Base-by-base conservation (phyloP, 1,284 basidiomycete species). In the Leccinum insolens region DNA sequence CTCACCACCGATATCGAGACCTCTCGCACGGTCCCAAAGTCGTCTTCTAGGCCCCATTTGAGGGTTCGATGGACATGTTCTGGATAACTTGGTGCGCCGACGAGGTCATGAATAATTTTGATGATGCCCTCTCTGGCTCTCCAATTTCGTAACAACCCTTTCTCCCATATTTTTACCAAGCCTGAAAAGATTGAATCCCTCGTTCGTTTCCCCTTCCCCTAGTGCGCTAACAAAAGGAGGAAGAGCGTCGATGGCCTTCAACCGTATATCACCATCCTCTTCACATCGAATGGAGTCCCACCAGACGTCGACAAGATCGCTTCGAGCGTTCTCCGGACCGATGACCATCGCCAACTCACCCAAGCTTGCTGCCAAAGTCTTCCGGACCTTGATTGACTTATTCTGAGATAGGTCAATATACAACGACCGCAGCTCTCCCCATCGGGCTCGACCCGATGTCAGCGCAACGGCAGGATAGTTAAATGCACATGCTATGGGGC, bases 401-500 rank as follows among this genome's bases (percentile, higher is more conserved):
- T 88, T 85, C 25, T 84, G 81, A 2, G 89, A 85, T 61, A 98
- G 84, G 8, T 86, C 82, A 25, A 85, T 76, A 80, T 98, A 96
- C 58, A 89, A 81, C 7, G 85, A 83, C 37, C 91, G 88, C 17
- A 99, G 81, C 69, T 91, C 86, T n/a, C 78, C 74, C 96, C 96
- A 99, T 59, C 93, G 86, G 3, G 80, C 78, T 6, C 83, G 80
- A 6, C 96, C 96, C 17, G 98, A 83, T 1, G 96, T 95, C 8
- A 96, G 84, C 12, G 90, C 89, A 2, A 99, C 94, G 12, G 96
- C 96, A 20, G 96, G 97, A 74, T 95, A 92, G 79, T 98, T 99
- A 84, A 96, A 99, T 8, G 95, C 95, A 72, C 95, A 94, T 37
- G 98, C 91, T 17, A 96, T 83, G 11, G 94, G 89, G 57, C 95